Evolutionary conservation across 495 filamentous ascomycete genomes (phyloP), one percentile per base, ranked within the genome.

Genomic region (Annulohypoxylon moriforme): DNA sequence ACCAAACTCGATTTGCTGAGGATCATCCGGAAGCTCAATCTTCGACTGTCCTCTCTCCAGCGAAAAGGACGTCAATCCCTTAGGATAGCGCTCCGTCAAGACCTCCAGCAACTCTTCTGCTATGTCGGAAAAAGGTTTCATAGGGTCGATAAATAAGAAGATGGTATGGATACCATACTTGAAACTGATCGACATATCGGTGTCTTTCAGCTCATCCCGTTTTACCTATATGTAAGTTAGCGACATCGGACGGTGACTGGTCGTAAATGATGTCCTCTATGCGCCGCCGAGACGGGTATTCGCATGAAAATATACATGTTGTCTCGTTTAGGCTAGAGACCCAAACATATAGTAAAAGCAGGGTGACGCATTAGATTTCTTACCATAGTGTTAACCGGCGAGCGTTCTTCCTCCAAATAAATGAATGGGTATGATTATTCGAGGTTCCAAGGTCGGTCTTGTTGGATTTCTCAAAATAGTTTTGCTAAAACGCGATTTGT

Each of bases 111-210:
- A 86, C 7, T 90, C 85, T 7, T 85, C 69, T 75, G 91, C 92
- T 46, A 93, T 79, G 1, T 82, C 78, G 18, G 78, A 65, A 73
- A 97, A 89, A 27, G 88, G 75, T 68, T 89, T 84, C 46, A 87
- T 81, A 2, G 89, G 82, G 38, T 87, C 85, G 29, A 90, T 84
- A 70, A 92, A 88, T 29, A 97, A 83, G 73, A 94, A 85, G 72
- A 97, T 83, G 25, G 92, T 97, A 62, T 89, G 90, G 64, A 88
- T 91, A 79, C 91, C 89, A 79, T 91, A 84, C 73, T 97, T 97
- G 78, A 97, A 88, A 25, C 91, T 87, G 38, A 97, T 78, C 10
- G 92, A 93, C 80, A 88, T 83, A 29, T 87, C 83, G 16, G 77
- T 68, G 58, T 81, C 76, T 66, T 82, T 71, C 64, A 68, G 56